phyloP scores from a whole-genome alignment of 2,329 filamentous ascomycete species.

The Beauveria scarabaeidicola region DNA sequence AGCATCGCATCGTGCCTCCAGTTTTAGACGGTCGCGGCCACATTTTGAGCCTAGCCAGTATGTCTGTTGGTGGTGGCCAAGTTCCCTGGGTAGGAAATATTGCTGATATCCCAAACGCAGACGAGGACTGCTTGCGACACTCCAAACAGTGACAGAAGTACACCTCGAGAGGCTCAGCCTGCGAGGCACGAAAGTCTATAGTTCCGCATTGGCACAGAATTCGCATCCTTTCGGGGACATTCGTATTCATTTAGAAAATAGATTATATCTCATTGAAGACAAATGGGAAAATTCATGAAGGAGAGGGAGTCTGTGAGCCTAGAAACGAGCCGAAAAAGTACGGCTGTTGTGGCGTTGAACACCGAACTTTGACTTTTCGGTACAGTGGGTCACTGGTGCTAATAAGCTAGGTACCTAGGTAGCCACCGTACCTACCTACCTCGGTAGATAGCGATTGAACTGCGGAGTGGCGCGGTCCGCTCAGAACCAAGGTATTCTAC shows the following conservation, averaged over 20 bases:
- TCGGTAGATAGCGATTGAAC: background rate
- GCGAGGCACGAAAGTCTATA: conserved; percentile 28
- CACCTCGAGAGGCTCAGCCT: conserved; percentile 25
- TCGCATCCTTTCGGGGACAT: background rate
- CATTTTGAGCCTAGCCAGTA: conserved; percentile 24
- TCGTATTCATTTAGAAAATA: background rate
- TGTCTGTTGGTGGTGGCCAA: conserved; percentile 29
- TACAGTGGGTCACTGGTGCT: background rate
- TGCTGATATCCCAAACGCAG: conserved; percentile 38
- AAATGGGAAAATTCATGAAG: background rate
- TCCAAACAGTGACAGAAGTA: conserved; percentile 39
- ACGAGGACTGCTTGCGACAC: conserved; percentile 36
- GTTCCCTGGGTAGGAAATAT: conserved; percentile 32
- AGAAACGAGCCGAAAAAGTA: background rate
- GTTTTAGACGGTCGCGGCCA: conserved; percentile 32
- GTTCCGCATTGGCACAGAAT: conserved; percentile 32
- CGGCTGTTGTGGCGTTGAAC: background rate
- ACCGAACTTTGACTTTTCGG: background rate
- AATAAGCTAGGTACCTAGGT: no score
- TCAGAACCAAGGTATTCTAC: background rate
- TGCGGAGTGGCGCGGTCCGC: background rate
- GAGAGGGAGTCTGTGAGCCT: background rate
- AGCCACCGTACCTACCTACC: background rate
- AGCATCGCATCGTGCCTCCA: conserved; percentile 35
- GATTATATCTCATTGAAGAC: background rate